Percentiles rank a stretch among this genome's conserved stretches.
Evolutionary conservation across 164 flowering plant species (phyloP).

Genomic region (Chloranthus sessilifolius): DNA sequence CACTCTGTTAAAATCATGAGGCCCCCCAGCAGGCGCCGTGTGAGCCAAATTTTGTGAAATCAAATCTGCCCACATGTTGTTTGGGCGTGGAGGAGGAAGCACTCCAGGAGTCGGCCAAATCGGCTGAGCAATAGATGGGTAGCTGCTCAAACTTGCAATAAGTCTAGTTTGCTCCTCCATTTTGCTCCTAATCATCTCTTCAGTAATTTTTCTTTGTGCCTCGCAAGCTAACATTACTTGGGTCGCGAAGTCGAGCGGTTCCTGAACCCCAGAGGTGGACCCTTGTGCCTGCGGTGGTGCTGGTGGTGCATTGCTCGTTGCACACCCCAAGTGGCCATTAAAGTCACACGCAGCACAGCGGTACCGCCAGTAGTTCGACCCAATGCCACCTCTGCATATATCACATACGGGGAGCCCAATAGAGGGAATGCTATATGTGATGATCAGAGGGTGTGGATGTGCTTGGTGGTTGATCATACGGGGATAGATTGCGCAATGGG

Average conservation of each 20-base stretch:
- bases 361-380: slow-evolving; percentile 30
- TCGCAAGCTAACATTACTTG: neutral
- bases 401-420: slow-evolving; percentile 15
- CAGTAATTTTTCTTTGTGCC: neutral
- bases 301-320: neutral
- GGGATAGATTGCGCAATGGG: slow-evolving; percentile 23
- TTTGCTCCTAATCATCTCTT: neutral
- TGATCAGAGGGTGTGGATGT: slow-evolving; percentile 25
- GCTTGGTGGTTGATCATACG: slow-evolving; percentile 11
- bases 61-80: neutral
- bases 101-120: neutral
- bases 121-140: neutral
- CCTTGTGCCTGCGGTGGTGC: neutral
- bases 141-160: neutral
- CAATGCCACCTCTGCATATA: slow-evolving; percentile 16
- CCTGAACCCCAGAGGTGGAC: neutral
- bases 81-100: slow-evolving; percentile 1
- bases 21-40: no score
- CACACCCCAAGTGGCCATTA: slow-evolving; percentile 31
- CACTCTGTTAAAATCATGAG: no score
- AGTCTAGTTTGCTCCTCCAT: neutral
- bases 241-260: neutral
- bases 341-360: slow-evolving; percentile 27
- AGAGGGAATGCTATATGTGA: slow-evolving; percentile 25
- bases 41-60: no score